Conservation (phyloP, 2,329 filamentous ascomycete genomes). For the Helotiales sp. region DNA sequence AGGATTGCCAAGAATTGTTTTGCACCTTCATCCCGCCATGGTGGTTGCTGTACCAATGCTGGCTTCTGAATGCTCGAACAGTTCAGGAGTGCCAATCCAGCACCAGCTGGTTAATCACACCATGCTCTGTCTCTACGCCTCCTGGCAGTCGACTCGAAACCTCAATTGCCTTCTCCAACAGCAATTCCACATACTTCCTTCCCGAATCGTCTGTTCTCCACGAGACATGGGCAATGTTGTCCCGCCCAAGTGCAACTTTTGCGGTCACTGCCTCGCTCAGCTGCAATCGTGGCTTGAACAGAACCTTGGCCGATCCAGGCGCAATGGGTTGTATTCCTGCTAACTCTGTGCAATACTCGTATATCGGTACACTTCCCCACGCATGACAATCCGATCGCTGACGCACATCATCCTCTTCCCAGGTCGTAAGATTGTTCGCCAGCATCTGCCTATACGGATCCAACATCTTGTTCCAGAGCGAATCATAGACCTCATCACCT, state of each 20-base stretch:
- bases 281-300: conserved; percentile 33
- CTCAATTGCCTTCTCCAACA: conserved; percentile 14
- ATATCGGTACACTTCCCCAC: conserved; percentile 44
- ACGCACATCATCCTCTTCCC: conserved; percentile 44
- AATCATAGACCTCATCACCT: conserved; percentile 37
- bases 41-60: too few relatives aligned
- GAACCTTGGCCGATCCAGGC: conserved; percentile 25
- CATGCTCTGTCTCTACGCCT: conserved; percentile 17
- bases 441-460: conserved; percentile 42
- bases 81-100: too few relatives aligned
- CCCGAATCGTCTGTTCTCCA: conserved; percentile 20
- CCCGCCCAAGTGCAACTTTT: conserved; percentile 27
- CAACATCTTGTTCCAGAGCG: conserved; percentile 35
- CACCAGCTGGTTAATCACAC: conserved; percentile 10
- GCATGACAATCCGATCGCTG: conserved; percentile 46
- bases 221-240: conserved; percentile 28
- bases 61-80: too few relatives aligned
- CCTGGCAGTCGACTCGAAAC: conserved; percentile 21
- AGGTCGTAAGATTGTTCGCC: conserved; percentile 40
- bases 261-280: conserved; percentile 29
- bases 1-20: too few relatives aligned
- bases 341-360: conserved; percentile 42
- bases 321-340: conserved; percentile 19
- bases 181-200: conserved; percentile 16
- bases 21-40: too few relatives aligned